Base-by-base conservation (phyloP, 306 rosid genomes). In the Oxytropis ochrocephala region DNA sequence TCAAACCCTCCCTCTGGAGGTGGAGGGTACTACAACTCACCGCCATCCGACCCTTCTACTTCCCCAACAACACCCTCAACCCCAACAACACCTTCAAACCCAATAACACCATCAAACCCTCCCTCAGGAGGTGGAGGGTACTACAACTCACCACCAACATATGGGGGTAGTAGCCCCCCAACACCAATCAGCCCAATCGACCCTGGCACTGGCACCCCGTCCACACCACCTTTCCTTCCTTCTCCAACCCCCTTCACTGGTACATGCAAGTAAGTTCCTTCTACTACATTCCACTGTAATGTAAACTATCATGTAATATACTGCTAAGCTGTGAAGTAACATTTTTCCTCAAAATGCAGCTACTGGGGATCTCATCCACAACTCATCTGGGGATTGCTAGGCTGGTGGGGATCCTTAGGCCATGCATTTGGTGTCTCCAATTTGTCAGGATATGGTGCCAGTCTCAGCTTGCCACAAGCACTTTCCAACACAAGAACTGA, bases 351-450 rank as follows among this genome's bases (percentile, higher is more conserved):
- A 64, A 39, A 65, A 75, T 77, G 79, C 83, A 94, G 99, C 75
- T 94, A 85, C 84, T 94, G 99, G 99, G 88, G 66, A 52, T 79
- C 73, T 75, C 92, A 94, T 80, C 99, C 99, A 39, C 85, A 86
- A 78, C 8, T 89, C 65, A 81, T 94, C 35, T 94, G 92, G 97
- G 99, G 97, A 24, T 46, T 94, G 78, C 58, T 94, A 12, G 99
- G 99, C 17, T 94, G 96, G 96, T 94, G 95, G 96, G 97, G 95
- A 65, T 87, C 91, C 36, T 42, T 94, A 55, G 96, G 97, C 50
- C 83, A 38, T 64, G 72, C 83, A 19, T 94, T 94, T 67, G 91
- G 95, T 3, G 81, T 67, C 5, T 29, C 85, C 14, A 78, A 30
- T 27, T 19, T 84, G 36, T 95, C 97, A 13, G 92, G 89, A 42